Base-by-base conservation (phyloP, 1,284 basidiomycete genomes). In the Cutaneotrichosporon sp. region DNA sequence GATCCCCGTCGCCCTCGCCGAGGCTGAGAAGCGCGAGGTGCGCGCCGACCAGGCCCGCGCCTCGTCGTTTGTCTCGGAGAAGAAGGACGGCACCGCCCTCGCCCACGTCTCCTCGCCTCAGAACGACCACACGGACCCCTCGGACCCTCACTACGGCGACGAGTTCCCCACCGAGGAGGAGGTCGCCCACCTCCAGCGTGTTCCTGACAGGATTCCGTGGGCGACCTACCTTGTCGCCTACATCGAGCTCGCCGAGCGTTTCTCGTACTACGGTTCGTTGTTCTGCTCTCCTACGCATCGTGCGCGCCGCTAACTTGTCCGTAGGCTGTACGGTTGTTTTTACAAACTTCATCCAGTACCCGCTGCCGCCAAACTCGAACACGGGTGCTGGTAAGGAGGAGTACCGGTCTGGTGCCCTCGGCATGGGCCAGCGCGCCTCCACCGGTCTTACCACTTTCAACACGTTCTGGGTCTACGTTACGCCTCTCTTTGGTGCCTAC, bases 381-480 rank as follows among this genome's bases (percentile, higher is more conserved):
- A 84, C 89, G 2, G 90, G 90, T 66, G 90, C 90, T 3, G 83
- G 82, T 18, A 84, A 87, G 22, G 42, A 59, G 25, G 60, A 74
- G 27, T 64, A 72, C 49, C 86, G 87, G 0, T 89, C 88, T 0
- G 90, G 89, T 69, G 76, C 76, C 22, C 65, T 75, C 6, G 69
- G 68, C 53, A 52, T 68, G 42, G 75, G 74, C 7, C 69, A 69
- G 9, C 67, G 68, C 33, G 56, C 59, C 9, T 68, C 70, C 25
- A 64, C 69, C 10, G 75, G 71, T 16, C 42, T 77, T 47, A 66
- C 62, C 38, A 67, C 66, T 29, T 63, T 67, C 45, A 74, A 74
- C 67, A 72, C 58, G 51, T 75, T 77, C 67, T 63, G 74, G 18
- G 66, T 72, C 11, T 77, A 75, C 65, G 59, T 70, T 10, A 46